Conservation (phyloP, 257 asterid genomes). For the Lithospermum erythrorhizon region DNA sequence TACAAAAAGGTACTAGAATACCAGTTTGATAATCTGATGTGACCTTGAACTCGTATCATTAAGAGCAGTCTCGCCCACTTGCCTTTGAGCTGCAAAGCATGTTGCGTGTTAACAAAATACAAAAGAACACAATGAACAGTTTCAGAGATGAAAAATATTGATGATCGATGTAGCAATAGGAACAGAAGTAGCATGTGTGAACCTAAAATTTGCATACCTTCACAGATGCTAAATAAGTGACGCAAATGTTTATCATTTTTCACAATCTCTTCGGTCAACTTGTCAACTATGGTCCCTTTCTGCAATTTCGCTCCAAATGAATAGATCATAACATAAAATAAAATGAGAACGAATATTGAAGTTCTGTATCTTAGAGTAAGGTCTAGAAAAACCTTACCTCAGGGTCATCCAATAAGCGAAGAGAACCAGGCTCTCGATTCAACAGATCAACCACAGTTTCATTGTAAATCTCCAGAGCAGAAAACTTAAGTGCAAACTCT, state of each 20-base stretch:
- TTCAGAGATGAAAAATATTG: neutral
- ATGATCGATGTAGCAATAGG: too few species aligned
- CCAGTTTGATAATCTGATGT: slow-evolving; percentile 95
- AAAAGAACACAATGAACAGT: neutral
- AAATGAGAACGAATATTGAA: slow-evolving; percentile 1
- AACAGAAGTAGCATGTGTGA: neutral
- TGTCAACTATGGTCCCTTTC: slow-evolving; percentile 91
- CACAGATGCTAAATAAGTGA: slow-evolving; percentile 63
- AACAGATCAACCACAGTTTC: slow-evolving; percentile 91
- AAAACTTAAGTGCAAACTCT: slow-evolving; percentile 68
- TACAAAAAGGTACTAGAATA: slow-evolving; percentile 14
- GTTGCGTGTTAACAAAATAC: slow-evolving; percentile 11
- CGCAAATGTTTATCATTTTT: slow-evolving; percentile 65
- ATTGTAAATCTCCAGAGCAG: slow-evolving; percentile 88
- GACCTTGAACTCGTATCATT: slow-evolving; percentile 97
- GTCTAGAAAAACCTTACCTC: slow-evolving; percentile 35
- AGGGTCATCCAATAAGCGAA: slow-evolving; percentile 87
- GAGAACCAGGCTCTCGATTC: slow-evolving; percentile 74
- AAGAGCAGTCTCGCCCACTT: slow-evolving; percentile 86
- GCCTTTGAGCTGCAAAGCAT: slow-evolving; percentile 77
- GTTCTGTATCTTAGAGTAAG: neutral
- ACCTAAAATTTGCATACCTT: slow-evolving; percentile 33
- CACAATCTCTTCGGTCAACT: slow-evolving; percentile 64
- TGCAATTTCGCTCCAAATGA: slow-evolving; percentile 21
- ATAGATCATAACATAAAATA: neutral